These are phyloP conservation scores for Hemisphaericaspora xylofermentans DNA, from an alignment of 1,139 yeast genomes.

Conservation along the genomic window DNA sequence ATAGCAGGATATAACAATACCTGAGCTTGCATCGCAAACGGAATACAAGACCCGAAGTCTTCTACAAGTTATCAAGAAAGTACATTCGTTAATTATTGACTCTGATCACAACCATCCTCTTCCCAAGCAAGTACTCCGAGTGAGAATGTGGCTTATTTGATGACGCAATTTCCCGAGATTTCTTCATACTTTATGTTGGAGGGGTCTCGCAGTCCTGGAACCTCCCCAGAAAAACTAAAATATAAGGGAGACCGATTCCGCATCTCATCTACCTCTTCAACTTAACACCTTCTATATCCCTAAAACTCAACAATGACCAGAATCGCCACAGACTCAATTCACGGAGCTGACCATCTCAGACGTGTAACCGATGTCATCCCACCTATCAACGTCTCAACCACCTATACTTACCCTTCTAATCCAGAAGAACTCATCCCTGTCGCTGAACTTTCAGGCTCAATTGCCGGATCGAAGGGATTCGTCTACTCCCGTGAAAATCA, in stretches of 20 bases:
- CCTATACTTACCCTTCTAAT: conserved; percentile 62
- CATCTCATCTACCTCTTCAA: neutral
- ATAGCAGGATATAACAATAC: too few species aligned
- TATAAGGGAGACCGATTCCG: neutral
- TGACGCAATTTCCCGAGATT: too few species aligned
- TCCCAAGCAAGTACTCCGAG: too few species aligned
- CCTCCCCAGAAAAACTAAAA: too few species aligned
- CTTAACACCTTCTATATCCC: neutral
- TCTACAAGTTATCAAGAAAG: too few species aligned
- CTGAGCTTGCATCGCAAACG: too few species aligned
- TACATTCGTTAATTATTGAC: too few species aligned
- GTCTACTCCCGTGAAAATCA: conserved; percentile 70
- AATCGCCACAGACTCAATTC: conserved; percentile 54
- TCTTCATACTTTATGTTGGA: too few species aligned
- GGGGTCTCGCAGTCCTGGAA: too few species aligned
- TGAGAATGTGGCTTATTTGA: too few species aligned
- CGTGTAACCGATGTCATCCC: conserved; percentile 63
- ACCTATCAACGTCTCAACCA: conserved; percentile 81
- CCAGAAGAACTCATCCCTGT: conserved; percentile 53
- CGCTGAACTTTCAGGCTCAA: conserved; percentile 29
- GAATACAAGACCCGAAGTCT: too few species aligned
- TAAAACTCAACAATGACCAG: conserved; percentile 41
- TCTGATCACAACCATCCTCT: too few species aligned
- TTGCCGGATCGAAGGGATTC: conserved; percentile 14
- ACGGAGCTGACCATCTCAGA: conserved; percentile 55